Evolutionary conservation across 2,329 filamentous ascomycete genomes (phyloP), one percentile per base, ranked within the genome.

Genomic region (Nigrospora sphaerica): DNA sequence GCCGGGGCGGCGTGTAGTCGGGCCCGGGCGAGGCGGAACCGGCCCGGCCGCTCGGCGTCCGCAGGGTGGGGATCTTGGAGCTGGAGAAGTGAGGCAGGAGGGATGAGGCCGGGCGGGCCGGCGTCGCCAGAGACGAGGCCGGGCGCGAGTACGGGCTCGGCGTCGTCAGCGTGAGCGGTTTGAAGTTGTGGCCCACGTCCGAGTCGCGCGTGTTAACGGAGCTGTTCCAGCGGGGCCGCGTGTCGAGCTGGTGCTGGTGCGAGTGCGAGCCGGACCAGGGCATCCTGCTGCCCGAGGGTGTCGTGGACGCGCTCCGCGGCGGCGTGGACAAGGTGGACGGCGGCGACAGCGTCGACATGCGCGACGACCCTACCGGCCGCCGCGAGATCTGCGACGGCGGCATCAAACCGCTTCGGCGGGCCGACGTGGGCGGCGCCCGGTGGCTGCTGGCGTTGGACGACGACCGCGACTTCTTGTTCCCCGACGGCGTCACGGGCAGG

Each of bases 161-260:
- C 1, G 78, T 79, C 7, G 78, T 81, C 39, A 80, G 65, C 33
- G 66, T 78, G 12, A 84, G 65, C 12, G 83, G 78, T 55, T 80
- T 84, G 66, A 81, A 85, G 60, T 80, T 80, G 62, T 86, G 82
- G 23, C 83, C 81, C n/a, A 79, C 77, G 32, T 84, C 75, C n/a
- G 81, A 69, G 50, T 81, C 76, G 7, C 68, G 68, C 5, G 78
- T 76, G 56, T 85, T 88, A 6, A 81, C 79, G 31, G 82, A 86
- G 12, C 58, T 60, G 58, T 83, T 92, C 88, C 88, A 93, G 48
- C 81, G 77, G 4, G 88, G 88, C 43, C 85, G 80, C 7, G 23
- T 28, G 23, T 28, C 23, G 23, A 9, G 23, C 23, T 28, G 23
- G 47, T 77, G 72, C 47, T 76, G 67, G 17, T 62, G 61, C 32